Percentiles rank a stretch among this genome's conserved stretches.
Evolutionary conservation across 305 asterid genomes (phyloP).

Genomic region (Caryopteris hybrid): DNA sequence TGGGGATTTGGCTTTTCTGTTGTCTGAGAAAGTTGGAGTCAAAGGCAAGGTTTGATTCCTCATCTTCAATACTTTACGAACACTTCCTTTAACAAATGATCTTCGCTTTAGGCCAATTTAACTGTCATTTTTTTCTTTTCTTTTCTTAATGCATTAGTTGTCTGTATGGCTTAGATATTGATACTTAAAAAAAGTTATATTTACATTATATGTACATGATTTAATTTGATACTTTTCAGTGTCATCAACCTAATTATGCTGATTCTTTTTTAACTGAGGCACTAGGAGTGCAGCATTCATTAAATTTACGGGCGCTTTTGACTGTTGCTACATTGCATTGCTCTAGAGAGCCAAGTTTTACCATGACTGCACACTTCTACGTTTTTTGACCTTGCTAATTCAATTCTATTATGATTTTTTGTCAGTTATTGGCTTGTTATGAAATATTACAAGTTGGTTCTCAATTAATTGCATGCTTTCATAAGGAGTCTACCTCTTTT

Average conservation of each 20-base stretch:
- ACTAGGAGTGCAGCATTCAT: background rate
- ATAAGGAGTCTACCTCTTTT: background rate
- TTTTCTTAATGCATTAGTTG: no score
- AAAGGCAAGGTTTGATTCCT: conserved; percentile 60
- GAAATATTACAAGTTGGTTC: background rate
- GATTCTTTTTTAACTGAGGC: background rate
- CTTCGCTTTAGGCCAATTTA: background rate
- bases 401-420: no score
- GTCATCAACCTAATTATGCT: background rate
- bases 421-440: background rate
- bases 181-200: no score
- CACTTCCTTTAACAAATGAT: background rate
- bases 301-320: background rate
- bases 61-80: no score
- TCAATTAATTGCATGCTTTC: background rate
- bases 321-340: background rate
- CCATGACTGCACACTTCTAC: no score
- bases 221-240: background rate
- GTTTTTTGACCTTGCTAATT: no score
- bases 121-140: background rate
- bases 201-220: background rate
- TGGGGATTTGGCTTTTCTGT: conserved; percentile 87
- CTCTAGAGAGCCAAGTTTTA: background rate
- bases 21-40: conserved; percentile 81
- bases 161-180: background rate